Evolutionary conservation across 1,284 basidiomycete genomes (phyloP).

Genomic region (Paramarasmius palmivorus): DNA sequence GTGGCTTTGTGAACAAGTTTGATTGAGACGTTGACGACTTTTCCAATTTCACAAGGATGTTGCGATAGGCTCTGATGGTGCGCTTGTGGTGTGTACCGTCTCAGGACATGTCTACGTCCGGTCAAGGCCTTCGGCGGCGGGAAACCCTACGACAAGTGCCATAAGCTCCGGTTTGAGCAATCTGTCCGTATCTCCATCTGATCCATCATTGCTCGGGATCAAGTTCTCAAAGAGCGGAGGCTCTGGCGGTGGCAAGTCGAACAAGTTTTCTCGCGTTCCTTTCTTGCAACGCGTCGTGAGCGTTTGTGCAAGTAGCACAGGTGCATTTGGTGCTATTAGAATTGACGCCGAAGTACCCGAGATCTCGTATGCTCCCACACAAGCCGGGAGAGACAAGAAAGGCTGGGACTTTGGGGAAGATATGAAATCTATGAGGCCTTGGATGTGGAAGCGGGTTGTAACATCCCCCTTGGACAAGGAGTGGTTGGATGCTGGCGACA

Average conservation of each 20-base stretch:
- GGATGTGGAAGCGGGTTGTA: slow-evolving; percentile 10
- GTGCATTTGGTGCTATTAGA: slow-evolving; percentile 86
- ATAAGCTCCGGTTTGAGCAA: not conserved
- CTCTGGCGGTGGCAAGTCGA: slow-evolving; percentile 51
- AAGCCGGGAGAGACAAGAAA: slow-evolving; percentile 5
- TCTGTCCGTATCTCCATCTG: not conserved
- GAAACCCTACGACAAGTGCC: slow-evolving; percentile 7
- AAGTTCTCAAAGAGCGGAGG: slow-evolving; percentile 31
- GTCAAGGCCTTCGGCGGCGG: slow-evolving; percentile 50
- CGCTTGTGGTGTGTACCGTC: slow-evolving; percentile 90
- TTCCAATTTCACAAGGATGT: slow-evolving; percentile 62
- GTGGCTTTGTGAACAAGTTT: not conserved
- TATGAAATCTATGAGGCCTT: slow-evolving; percentile 10
- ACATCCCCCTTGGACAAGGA: slow-evolving; percentile 8
- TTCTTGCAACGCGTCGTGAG: slow-evolving; percentile 83
- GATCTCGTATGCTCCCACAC: slow-evolving; percentile 34
- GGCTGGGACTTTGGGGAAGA: slow-evolving; percentile 15
- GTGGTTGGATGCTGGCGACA: not conserved
- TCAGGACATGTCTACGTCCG: slow-evolving; percentile 94
- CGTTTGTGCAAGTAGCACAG: slow-evolving; percentile 87
- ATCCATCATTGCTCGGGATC: not conserved
- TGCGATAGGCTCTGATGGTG: slow-evolving; percentile 86
- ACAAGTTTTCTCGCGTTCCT: slow-evolving; percentile 84
- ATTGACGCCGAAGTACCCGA: slow-evolving; percentile 67
- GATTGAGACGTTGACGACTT: not conserved